These are phyloP conservation scores for Rhazya stricta DNA, from an alignment of 257 asterid species.

Conservation along the genomic window DNA sequence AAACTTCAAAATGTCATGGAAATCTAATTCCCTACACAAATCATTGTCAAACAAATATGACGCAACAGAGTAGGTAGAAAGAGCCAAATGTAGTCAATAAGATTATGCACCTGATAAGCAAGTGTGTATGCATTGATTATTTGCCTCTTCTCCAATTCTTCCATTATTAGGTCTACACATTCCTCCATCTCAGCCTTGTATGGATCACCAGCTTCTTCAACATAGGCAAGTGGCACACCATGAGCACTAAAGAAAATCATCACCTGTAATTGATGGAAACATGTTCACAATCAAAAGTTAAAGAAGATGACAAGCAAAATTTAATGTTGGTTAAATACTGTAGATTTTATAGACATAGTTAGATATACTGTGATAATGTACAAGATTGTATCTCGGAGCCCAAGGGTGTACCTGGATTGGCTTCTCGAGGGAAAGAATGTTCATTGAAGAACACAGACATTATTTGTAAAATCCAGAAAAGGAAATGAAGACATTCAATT, in stretches of 20 bases:
- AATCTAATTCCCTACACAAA: background rate
- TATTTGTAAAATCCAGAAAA: background rate
- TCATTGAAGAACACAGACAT: background rate
- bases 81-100: background rate
- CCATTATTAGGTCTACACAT: constrained; percentile 97
- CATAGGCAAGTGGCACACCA: constrained; percentile 97
- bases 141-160: constrained; percentile 78
- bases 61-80: background rate
- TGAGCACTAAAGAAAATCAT: constrained; percentile 99
- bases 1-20: background rate
- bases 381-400: too few relatives aligned
- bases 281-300: constrained; percentile 1
- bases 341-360: too few relatives aligned
- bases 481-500: background rate
- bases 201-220: constrained; percentile 99
- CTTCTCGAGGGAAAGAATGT: background rate
- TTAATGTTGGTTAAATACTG: too few relatives aligned
- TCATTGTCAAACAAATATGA: too few relatives aligned
- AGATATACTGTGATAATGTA: too few relatives aligned
- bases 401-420: too few relatives aligned
- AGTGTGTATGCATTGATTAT: constrained; percentile 68
- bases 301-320: background rate
- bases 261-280: constrained; percentile 47
- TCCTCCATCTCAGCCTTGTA: constrained; percentile 99
- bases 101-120: constrained; percentile 80